Conservation (phyloP, 2,329 filamentous ascomycete genomes). For the Hymenoscyphus salicellus region DNA sequence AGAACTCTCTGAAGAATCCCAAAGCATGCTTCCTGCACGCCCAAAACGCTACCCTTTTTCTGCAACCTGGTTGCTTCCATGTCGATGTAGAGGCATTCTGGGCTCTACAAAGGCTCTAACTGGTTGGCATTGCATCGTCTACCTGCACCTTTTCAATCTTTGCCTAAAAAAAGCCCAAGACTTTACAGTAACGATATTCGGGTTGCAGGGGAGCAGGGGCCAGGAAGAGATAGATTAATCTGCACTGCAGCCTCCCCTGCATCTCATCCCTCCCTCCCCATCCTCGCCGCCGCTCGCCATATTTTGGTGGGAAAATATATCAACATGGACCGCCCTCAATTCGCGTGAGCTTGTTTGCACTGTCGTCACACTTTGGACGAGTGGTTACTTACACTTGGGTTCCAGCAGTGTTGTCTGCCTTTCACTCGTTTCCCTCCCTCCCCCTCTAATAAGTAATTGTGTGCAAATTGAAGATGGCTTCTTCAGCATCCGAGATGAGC, state of each 20-base stretch:
- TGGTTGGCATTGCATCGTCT: neutral
- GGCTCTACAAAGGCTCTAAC: neutral
- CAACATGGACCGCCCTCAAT: neutral
- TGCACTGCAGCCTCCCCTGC: constrained; percentile 2
- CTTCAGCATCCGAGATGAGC: neutral
- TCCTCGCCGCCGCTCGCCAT: neutral
- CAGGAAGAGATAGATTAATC: neutral
- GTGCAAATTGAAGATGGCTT: constrained; percentile 3
- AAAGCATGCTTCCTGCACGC: too few relatives aligned
- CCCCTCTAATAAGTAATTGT: neutral
- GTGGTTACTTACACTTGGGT: neutral
- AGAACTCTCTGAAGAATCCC: too few relatives aligned
- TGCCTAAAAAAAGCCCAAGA: neutral
- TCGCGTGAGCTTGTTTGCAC: neutral
- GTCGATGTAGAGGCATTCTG: too few relatives aligned
- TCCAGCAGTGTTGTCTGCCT: neutral
- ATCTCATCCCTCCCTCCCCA: neutral
- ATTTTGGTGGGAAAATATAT: neutral
- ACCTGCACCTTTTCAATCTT: neutral
- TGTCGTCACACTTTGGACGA: neutral
- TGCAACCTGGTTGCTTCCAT: too few relatives aligned
- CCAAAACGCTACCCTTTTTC: too few relatives aligned
- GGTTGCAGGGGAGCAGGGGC: neutral
- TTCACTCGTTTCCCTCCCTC: constrained; percentile 3
- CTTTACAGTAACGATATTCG: neutral